phyloP scores from a whole-genome alignment of 2,329 filamentous ascomycete genomes.

The Penicillium corylophilum region DNA sequence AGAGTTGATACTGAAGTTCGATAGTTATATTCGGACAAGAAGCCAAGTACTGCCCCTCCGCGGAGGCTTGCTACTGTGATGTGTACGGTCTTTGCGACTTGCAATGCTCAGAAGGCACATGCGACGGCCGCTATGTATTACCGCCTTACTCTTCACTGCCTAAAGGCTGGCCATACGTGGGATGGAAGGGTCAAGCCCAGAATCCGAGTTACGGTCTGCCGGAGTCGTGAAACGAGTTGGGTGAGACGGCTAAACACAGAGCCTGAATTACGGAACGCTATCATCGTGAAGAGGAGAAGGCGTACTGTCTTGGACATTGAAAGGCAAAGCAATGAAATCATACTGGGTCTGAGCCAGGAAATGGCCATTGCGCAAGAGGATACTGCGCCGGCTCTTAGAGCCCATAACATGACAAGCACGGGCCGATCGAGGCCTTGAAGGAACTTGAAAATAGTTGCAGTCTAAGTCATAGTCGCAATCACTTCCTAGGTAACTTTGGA shows the following conservation, averaged over 20 bases:
- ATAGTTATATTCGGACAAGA: slow-evolving; percentile 60
- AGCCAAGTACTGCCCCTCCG: slow-evolving; percentile 60
- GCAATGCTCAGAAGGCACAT: slow-evolving; percentile 45
- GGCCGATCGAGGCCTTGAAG: neutral
- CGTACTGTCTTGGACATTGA: neutral
- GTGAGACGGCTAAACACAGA: slow-evolving; percentile 47
- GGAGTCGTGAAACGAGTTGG: slow-evolving; percentile 40
- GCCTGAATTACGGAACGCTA: slow-evolving; percentile 32
- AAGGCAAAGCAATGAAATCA: neutral
- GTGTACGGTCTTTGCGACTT: slow-evolving; percentile 62
- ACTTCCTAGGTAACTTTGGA: neutral
- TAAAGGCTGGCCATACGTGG: slow-evolving; percentile 60
- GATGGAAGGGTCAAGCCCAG: slow-evolving; percentile 49
- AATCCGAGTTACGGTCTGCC: slow-evolving; percentile 34
- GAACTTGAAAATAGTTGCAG: neutral
- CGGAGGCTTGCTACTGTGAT: slow-evolving; percentile 65
- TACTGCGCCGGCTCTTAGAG: neutral
- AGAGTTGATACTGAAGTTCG: slow-evolving; percentile 2
- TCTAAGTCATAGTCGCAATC: neutral
- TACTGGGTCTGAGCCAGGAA: neutral
- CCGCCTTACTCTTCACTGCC: slow-evolving; percentile 60
- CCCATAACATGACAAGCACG: neutral
- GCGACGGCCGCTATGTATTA: slow-evolving; percentile 58
- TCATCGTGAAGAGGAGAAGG: slow-evolving; percentile 6
- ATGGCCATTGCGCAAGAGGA: neutral